These are phyloP conservation scores for Diaporthe citrichinensis DNA, from an alignment of 2,329 filamentous ascomycete species.

Conservation along the genomic window DNA sequence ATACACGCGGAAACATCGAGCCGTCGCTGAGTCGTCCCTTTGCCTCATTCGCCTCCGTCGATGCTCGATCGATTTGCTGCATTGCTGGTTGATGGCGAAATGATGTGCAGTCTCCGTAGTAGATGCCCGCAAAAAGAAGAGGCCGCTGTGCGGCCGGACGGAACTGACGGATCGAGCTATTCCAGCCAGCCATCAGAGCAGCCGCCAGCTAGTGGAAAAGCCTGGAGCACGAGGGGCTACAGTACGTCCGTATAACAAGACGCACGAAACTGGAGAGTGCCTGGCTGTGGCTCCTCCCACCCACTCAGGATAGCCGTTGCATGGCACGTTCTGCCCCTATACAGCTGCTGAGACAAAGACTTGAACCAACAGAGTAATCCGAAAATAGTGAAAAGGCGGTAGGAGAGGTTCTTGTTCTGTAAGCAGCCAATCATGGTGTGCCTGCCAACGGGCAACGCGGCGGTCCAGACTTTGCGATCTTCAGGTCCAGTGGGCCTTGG, in stretches of 20 bases:
- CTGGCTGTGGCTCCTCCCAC: background rate
- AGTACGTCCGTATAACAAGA: background rate
- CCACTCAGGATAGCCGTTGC: slow-evolving; percentile 10
- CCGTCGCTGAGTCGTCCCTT: background rate
- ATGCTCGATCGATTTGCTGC: slow-evolving; percentile 18
- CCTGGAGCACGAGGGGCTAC: background rate
- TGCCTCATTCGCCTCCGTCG: background rate
- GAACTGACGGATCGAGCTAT: slow-evolving; percentile 4
- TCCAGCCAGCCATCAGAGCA: background rate
- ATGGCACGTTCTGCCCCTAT: slow-evolving; percentile 19
- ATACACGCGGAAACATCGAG: slow-evolving; percentile 3
- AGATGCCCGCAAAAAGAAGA: slow-evolving; percentile 2
- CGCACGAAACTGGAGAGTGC: background rate
- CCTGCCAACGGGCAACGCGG: slow-evolving; percentile 17
- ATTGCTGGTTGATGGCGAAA: slow-evolving; percentile 7
- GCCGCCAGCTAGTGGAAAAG: no score
- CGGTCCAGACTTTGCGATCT: slow-evolving; percentile 31
- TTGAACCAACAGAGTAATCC: slow-evolving; percentile 2
- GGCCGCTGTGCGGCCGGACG: background rate
- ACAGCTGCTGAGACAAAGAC: background rate
- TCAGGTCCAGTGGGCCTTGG: slow-evolving; percentile 7
- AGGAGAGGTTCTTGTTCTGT: background rate
- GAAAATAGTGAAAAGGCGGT: slow-evolving; percentile 24
- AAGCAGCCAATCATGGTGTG: background rate
- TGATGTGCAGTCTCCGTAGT: slow-evolving; percentile 8